Base-by-base conservation (phyloP, 2,329 filamentous ascomycete genomes). In the Beauveria rudraprayagi region DNA sequence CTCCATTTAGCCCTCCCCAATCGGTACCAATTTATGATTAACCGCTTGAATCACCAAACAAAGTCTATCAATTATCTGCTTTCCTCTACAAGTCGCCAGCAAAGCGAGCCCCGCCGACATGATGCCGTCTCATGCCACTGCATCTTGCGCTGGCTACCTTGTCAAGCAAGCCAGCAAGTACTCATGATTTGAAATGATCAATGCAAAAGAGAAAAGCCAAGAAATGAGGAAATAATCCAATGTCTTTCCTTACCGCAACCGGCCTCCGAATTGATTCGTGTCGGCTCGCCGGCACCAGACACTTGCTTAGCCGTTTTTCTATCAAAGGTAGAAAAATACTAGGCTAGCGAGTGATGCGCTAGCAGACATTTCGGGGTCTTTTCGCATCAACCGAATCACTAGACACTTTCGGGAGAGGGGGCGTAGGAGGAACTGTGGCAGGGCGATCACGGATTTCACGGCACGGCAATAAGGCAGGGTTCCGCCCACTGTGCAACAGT, bases 391-490 rank as follows among this genome's bases (percentile, higher is more conserved):
- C 22, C n/a, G 5, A 30, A 7, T 43, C 17, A 16, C 10, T 16
- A 37, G 30, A 52, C 50, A 34, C 9, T 30, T 30, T 30, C 11
- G 26, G 22, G 11, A 17, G 5, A 24, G 10, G 46, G 52, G 22
- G 30, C 30, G 30, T 34, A 34, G 30, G 30, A 9, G 30, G 10
- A 10, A 8, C 22, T 5, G n/a, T 19, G 37, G 34, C 37, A 22
- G 37, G 52, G 17, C 44, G 55, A 57, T 57, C 55, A 4, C 55
- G 55, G 55, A 40, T 50, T 57, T 57, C 44, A 50, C 55, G 55
- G 55, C 55, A 57, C 55, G 44, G 55, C 46, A 57, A 48, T 8
- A 37, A 37, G 26, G 54, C 41, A 46, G 43, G n/a, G 26, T 16
- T 24, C 24, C 41, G 28, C 28, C 17, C 28, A 26, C 11, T 50